phyloP scores from a whole-genome alignment of 352 stramenopile genomes.

The Phytophthora idaei region DNA sequence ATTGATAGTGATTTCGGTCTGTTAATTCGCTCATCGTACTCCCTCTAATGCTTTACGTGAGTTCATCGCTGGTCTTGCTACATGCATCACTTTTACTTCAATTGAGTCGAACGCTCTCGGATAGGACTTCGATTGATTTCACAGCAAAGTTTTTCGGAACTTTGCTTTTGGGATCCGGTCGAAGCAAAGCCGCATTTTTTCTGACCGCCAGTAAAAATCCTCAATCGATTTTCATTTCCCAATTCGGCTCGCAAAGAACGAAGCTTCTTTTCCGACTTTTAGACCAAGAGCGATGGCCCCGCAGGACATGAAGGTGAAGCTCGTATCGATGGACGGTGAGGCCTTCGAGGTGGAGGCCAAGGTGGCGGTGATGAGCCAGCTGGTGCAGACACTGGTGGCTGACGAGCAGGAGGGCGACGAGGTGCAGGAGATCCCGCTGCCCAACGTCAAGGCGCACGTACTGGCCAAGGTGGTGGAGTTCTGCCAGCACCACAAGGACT shows the following conservation, averaged over 20 bases:
- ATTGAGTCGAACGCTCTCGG: no score
- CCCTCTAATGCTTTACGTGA: no score
- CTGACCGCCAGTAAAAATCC: conserved; percentile 57
- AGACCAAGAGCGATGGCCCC: conserved; percentile 26
- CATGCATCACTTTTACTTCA: no score
- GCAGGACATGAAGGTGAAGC: conserved; percentile 41
- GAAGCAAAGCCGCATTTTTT: conserved; percentile 48
- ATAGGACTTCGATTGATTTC: no score
- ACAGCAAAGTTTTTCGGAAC: no score
- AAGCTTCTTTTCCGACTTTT: no score
- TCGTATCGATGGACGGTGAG: conserved; percentile 64
- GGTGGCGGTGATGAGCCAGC: conserved; percentile 50
- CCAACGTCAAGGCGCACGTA: conserved; percentile 58
- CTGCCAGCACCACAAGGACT: conserved; percentile 56
- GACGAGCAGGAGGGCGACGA: conserved; percentile 41
- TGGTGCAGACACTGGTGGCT: conserved; percentile 59
- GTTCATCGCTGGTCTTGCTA: no score
- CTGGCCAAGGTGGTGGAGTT: conserved; percentile 68
- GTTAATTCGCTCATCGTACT: no score
- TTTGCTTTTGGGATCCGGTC: no score
- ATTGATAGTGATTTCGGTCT: no score
- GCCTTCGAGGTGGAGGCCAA: conserved; percentile 47
- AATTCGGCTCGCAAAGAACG: no score
- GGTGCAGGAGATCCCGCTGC: conserved; percentile 58
- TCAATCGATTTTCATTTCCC: no score